phyloP scores from a whole-genome alignment of 148 eudicot genomes.

The Fallopia convolvulus region DNA sequence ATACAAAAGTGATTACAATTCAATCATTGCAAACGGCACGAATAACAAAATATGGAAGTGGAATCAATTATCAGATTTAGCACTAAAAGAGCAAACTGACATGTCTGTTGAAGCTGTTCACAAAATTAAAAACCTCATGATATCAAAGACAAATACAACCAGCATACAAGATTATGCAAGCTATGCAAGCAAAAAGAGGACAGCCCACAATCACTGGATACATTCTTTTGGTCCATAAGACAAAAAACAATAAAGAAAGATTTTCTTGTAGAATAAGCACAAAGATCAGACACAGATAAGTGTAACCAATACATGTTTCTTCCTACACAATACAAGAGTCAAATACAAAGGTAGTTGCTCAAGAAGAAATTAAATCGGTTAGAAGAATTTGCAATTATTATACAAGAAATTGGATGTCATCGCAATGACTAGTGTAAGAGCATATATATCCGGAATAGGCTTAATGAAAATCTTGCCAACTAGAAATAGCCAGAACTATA shows the following conservation, averaged over 20 bases:
- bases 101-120: background rate
- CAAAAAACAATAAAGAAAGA: background rate
- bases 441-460: background rate
- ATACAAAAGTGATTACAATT: background rate
- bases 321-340: background rate
- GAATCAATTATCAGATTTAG: background rate
- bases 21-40: background rate
- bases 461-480: background rate
- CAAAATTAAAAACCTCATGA: background rate
- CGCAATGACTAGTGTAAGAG: background rate
- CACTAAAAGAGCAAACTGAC: background rate
- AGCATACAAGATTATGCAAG: background rate
- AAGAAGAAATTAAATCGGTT: background rate
- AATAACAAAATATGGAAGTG: background rate
- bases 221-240: background rate
- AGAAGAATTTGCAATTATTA: background rate
- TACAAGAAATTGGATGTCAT: background rate
- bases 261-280: background rate
- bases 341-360: background rate
- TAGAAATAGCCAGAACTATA: background rate
- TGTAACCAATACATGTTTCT: background rate
- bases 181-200: background rate
- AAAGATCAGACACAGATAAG: background rate
- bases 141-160: background rate
- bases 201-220: background rate